phyloP scores from a whole-genome alignment of 768 basidiomycete species.

The Flagelloscypha sp. region DNA sequence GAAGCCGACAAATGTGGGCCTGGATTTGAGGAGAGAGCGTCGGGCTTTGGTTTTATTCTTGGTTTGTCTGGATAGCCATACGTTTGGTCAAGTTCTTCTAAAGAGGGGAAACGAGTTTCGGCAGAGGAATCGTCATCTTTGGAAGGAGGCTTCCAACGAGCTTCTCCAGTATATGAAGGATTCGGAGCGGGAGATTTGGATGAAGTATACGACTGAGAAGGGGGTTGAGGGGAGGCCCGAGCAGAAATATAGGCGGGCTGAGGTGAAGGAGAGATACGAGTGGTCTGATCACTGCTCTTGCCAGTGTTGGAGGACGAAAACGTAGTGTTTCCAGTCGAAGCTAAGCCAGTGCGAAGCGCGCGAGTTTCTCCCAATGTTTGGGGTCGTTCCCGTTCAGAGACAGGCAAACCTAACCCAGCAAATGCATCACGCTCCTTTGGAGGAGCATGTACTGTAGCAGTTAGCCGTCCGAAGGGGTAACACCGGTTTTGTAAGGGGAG shows the following conservation, averaged over 20 bases:
- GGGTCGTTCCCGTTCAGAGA: slow-evolving; percentile 35
- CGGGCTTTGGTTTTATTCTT: slow-evolving; percentile 6
- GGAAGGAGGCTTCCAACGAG: slow-evolving; percentile 20
- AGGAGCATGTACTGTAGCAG: slow-evolving; percentile 8
- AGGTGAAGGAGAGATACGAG: slow-evolving; percentile 8
- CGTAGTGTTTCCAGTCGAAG: slow-evolving; percentile 35
- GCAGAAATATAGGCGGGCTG: slow-evolving; percentile 26
- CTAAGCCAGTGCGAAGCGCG: slow-evolving; percentile 62
- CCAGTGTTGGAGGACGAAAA: slow-evolving; percentile 6
- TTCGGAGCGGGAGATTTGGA: slow-evolving; percentile 22
- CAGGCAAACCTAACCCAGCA: slow-evolving; percentile 56
- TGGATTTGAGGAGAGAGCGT: slow-evolving; percentile 9
- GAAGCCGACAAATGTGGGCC: slow-evolving; percentile 9
- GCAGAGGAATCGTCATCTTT: slow-evolving; percentile 35
- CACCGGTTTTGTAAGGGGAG: slow-evolving; percentile 4
- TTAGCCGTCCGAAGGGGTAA: slow-evolving; percentile 19
- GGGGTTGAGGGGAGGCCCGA: slow-evolving; percentile 15
- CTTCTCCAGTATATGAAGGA: slow-evolving; percentile 21
- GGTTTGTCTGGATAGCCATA: slow-evolving; percentile 27
- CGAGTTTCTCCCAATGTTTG: slow-evolving; percentile 74
- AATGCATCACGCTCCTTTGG: slow-evolving; percentile 62
- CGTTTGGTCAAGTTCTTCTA: slow-evolving; percentile 72
- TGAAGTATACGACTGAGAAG: slow-evolving; percentile 20
- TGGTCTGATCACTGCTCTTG: slow-evolving; percentile 4
- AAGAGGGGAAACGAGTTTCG: slow-evolving; percentile 78